Conservation (phyloP, 2,329 filamentous ascomycete species). For the Aureobasidium namibiae region DNA sequence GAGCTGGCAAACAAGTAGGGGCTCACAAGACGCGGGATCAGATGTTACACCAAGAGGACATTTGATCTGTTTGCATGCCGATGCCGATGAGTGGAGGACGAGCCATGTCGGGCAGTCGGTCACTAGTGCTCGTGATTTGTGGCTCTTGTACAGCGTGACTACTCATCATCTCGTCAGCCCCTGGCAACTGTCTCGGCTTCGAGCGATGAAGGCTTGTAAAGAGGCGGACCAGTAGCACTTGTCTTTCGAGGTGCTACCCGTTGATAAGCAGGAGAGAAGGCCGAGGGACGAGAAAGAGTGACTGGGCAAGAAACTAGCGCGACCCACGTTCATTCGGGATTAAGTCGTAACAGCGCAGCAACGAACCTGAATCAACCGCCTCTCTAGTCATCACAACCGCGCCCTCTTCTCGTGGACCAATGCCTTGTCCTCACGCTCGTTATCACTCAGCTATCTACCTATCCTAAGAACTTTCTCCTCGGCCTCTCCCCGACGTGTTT, state of each 20-base stretch:
- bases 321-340: constrained; percentile 1
- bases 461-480: background rate
- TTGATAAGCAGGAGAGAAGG: constrained; percentile 7
- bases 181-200: background rate
- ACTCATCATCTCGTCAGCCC: background rate
- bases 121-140: constrained; percentile 4
- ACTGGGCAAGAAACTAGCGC: constrained; percentile 1
- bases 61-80: background rate
- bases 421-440: constrained; percentile 8
- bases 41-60: background rate
- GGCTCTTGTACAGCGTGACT: constrained; percentile 7
- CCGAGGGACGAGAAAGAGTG: constrained; percentile 5
- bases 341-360: constrained; percentile 7
- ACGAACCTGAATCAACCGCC: background rate
- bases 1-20: constrained; percentile 1
- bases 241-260: background rate
- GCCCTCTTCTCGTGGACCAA: constrained; percentile 3
- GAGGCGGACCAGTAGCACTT: background rate
- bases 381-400: constrained; percentile 3
- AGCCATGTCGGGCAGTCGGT: background rate
- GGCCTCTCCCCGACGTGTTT: background rate
- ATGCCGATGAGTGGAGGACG: background rate
- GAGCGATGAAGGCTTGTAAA: background rate
- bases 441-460: background rate
- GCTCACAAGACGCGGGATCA: background rate